Base-by-base conservation (phyloP, 2,329 filamentous ascomycete species). In the Dothideomycetes sp. region DNA sequence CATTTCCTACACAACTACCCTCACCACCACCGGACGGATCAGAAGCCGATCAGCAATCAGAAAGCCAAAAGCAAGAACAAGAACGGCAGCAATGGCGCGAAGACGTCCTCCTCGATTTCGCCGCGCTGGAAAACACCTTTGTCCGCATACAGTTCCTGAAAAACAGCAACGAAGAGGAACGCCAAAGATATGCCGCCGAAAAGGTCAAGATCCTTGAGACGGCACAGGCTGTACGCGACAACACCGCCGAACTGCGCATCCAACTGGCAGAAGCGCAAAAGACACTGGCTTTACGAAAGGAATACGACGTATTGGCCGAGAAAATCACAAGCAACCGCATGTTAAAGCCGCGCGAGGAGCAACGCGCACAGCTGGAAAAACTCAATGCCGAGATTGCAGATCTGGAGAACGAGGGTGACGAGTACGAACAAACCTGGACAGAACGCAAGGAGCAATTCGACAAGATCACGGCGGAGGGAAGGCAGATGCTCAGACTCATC, bases 381-480 rank as follows among this genome's bases (percentile, higher is more conserved):
- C 70, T 95, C 23, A 80, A 88, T 56, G 80, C 84, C 30, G 89
- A 96, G 65, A 95, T 93, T 60, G 75, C 78, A 28, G 86, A 94
- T 58, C 68, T 96, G 45, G 81, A 93, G 64, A 76, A 78, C 49
- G 87, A 96, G 67, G 86, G 84, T 54, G 74, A 76, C 55, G 80
- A 83, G 25, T 93, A 93, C 58, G 82, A 78, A 34, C 74, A 72
- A 49, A 91, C 85, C 0, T 95, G 88, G 88, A 70, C 75, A 29
- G 87, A 94, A 62, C 73, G 89, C 27, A 71, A 82, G 47, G 83
- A 86, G 51, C 86, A 94, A 62, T 94, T 95, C 61, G 84, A 81
- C 44, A 74, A 78, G 42, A 88, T 96, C 53, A 84, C 94, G 57
- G 84, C 88, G 45, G 89, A 95, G 65, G 86, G 86, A n/a, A 83